These are phyloP conservation scores for Penicillium decumbens DNA, from an alignment of 2,329 filamentous ascomycete genomes.

Conservation along the genomic window DNA sequence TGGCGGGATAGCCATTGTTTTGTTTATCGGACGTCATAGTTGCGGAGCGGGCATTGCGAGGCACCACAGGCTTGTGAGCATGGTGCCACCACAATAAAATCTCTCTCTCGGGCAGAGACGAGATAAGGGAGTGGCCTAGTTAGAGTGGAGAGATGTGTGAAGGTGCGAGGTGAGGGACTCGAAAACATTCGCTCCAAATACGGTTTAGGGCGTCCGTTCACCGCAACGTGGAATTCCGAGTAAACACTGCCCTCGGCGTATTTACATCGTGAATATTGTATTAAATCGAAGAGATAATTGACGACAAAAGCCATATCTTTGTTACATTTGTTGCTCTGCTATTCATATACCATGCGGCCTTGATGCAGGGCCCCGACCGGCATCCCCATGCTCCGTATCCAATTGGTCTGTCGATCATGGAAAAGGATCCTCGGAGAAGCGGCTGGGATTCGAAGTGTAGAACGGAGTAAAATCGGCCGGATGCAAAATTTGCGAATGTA, in stretches of 20 bases:
- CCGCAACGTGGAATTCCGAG: constrained; percentile 19
- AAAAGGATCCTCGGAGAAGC: neutral
- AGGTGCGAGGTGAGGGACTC: constrained; percentile 13
- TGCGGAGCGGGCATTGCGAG: constrained; percentile 42
- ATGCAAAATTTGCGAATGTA: neutral
- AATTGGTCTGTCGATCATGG: constrained; percentile 15
- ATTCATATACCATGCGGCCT: neutral
- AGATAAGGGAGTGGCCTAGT: constrained; percentile 12
- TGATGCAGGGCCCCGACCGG: constrained; percentile 5
- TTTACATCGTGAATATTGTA: neutral
- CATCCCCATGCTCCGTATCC: constrained; percentile 19
- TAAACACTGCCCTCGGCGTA: neutral
- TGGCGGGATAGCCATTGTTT: constrained; percentile 47
- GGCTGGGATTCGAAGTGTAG: too few relatives aligned
- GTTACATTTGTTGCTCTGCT: neutral
- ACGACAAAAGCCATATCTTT: too few relatives aligned
- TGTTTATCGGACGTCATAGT: constrained; percentile 52
- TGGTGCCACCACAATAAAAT: constrained; percentile 28
- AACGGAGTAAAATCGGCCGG: neutral
- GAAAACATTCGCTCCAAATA: constrained; percentile 27
- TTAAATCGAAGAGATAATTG: neutral
- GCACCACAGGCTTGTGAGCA: constrained; percentile 29
- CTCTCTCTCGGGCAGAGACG: neutral
- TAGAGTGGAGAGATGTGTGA: constrained; percentile 6
- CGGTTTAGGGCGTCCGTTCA: constrained; percentile 26